A percentile compares a stretch with the other conserved stretches of the same genome.
Conservation (phyloP, 2,329 filamentous ascomycete genomes). For the Cladosporium velox region DNA sequence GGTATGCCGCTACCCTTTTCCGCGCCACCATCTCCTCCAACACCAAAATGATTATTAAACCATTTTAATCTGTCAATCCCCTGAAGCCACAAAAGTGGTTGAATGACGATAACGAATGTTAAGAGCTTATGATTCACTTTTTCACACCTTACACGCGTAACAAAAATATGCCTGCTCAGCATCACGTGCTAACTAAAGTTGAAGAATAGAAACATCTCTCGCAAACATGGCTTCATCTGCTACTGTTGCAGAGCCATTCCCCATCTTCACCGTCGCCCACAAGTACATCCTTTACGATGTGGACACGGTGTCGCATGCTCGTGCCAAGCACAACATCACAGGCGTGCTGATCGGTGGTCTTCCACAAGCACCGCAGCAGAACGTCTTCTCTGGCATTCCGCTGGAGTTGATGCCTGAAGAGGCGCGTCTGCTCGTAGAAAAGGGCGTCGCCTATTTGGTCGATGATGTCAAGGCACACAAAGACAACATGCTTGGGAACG, state of each 20-base stretch:
- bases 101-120: slow-evolving; percentile 51
- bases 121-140: slow-evolving; percentile 12
- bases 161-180: background rate
- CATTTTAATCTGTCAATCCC: slow-evolving; percentile 76
- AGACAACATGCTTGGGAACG: slow-evolving; percentile 54
- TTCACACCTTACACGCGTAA: slow-evolving; percentile 4
- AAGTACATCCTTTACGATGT: slow-evolving; percentile 90
- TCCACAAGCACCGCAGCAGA: slow-evolving; percentile 91
- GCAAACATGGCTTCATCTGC: slow-evolving; percentile 30
- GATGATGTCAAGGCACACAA: slow-evolving; percentile 76
- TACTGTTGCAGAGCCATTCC: slow-evolving; percentile 59
- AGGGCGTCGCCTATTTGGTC: slow-evolving; percentile 73
- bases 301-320: slow-evolving; percentile 73
- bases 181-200: slow-evolving; percentile 4
- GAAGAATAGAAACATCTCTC: slow-evolving; percentile 20
- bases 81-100: slow-evolving; percentile 56
- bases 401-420: slow-evolving; percentile 91
- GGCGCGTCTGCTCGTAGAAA: slow-evolving; percentile 75
- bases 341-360: slow-evolving; percentile 84
- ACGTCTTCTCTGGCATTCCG: slow-evolving; percentile 86
- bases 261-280: slow-evolving; percentile 77
- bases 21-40: background rate
- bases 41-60: slow-evolving; percentile 18
- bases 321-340: slow-evolving; percentile 79
- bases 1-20: slow-evolving; percentile 1